A percentile compares a stretch with the other conserved stretches of the same genome.
Evolutionary conservation across 176 grass and related monocot species (phyloP).

Genomic region (Poa pratensis): DNA sequence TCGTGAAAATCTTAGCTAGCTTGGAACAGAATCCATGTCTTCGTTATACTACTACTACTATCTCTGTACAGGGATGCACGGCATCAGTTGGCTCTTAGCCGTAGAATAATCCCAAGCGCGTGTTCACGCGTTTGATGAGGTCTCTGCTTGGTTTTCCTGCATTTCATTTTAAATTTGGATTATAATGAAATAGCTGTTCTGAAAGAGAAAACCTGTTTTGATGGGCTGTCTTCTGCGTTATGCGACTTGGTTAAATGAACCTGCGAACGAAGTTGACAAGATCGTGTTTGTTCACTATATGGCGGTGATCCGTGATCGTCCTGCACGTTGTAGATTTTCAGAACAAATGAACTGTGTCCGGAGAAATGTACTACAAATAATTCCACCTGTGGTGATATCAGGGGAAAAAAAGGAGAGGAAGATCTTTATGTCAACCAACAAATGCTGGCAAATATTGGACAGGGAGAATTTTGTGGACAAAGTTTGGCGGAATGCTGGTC

Average conservation of each 20-base stretch:
- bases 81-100: slow-evolving; percentile 4
- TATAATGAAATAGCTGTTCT: slow-evolving; percentile 15
- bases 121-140: slow-evolving; percentile 3
- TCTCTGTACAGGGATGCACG: not conserved
- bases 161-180: slow-evolving; percentile 15
- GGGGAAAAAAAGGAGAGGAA: not conserved
- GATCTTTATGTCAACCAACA: not conserved
- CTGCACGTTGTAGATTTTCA: not conserved
- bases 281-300: not conserved
- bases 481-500: slow-evolving; percentile 13
- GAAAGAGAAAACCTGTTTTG: slow-evolving; percentile 23
- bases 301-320: not conserved
- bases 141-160: not conserved
- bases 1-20: slow-evolving; percentile 21
- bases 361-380: not conserved
- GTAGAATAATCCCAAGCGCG: slow-evolving; percentile 13
- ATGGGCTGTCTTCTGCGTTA: not conserved
- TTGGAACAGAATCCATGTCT: slow-evolving; percentile 49
- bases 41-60: not conserved
- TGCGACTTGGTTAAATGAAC: not conserved
- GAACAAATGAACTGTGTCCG: not conserved
- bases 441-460: not conserved
- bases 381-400: not conserved
- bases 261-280: not conserved
- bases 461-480: slow-evolving; percentile 6